These are phyloP conservation scores for Grosmannia serpens DNA, from an alignment of 2,329 filamentous ascomycete species.

Conservation along the genomic window DNA sequence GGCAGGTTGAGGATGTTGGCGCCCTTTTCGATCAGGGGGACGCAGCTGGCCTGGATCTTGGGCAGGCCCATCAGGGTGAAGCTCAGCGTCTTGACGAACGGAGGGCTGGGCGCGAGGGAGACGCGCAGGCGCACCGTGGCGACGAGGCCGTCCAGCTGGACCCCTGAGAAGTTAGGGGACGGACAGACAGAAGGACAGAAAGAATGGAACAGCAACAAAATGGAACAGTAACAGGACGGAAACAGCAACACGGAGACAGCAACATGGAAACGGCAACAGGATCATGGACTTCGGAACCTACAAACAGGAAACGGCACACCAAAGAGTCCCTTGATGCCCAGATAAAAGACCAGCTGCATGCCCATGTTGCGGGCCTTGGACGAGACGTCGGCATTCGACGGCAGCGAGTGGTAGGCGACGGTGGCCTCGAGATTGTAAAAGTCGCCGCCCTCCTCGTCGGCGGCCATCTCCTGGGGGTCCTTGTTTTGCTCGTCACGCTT, in stretches of 20 bases:
- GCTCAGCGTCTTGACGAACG: conserved; percentile 83
- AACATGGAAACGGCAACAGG: too few species aligned
- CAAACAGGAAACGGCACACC: conserved; percentile 77
- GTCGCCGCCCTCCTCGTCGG: conserved; percentile 80
- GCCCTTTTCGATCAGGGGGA: conserved; percentile 83
- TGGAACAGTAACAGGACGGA: too few species aligned
- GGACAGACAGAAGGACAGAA: not conserved
- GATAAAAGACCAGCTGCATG: conserved; percentile 90
- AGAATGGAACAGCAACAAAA: not conserved
- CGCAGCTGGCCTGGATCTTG: conserved; percentile 78
- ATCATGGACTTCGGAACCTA: too few species aligned
- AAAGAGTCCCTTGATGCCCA: conserved; percentile 80
- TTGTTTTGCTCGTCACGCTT: conserved; percentile 69
- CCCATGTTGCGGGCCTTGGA: conserved; percentile 92
- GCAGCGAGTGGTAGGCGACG: conserved; percentile 82
- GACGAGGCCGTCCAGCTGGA: conserved; percentile 83
- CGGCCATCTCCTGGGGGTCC: conserved; percentile 76
- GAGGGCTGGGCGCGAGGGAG: conserved; percentile 79
- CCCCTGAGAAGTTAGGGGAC: conserved; percentile 30
- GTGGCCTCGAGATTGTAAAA: conserved; percentile 90
- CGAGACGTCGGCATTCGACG: conserved; percentile 55
- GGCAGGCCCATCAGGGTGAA: conserved; percentile 92
- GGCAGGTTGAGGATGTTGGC: conserved; percentile 88
- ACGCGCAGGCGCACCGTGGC: conserved; percentile 75
- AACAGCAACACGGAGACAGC: too few species aligned